These are phyloP conservation scores for Solanum bulbocastanum DNA, from an alignment of 257 asterid species.

Conservation along the genomic window DNA sequence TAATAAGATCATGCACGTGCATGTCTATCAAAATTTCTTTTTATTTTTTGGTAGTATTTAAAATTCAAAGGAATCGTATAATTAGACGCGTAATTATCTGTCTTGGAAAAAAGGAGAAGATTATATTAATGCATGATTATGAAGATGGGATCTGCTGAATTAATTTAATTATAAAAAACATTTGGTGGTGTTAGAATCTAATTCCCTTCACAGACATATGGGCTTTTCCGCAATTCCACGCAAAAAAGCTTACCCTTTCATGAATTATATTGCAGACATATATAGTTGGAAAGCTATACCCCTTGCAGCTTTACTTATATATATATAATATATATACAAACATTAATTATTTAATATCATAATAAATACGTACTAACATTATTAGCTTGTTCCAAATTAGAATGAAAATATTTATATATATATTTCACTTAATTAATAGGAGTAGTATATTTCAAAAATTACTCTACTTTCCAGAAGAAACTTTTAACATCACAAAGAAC, in stretches of 20 bases:
- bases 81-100: conserved; percentile 1
- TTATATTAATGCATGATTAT: not conserved
- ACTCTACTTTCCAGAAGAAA: not conserved
- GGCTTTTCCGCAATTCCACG: conserved; percentile 18
- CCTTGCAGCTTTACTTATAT: conserved; percentile 15
- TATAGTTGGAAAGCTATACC: conserved; percentile 15
- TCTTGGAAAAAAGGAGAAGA: not conserved
- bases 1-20: not conserved
- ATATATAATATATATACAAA: too few relatives aligned
- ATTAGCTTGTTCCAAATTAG: not conserved
- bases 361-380: not conserved
- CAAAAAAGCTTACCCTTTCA: conserved; percentile 9
- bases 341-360: not conserved
- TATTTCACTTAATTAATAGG: not conserved
- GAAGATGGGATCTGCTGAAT: not conserved
- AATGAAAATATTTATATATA: not conserved
- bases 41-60: not conserved
- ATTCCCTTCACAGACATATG: conserved; percentile 13
- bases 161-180: not conserved
- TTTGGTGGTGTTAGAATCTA: conserved; percentile 26
- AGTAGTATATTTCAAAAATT: not conserved
- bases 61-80: not conserved
- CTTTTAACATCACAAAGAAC: not conserved
- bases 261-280: conserved; percentile 1
- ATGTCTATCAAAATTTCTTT: not conserved